These are phyloP conservation scores for Phanerochaete carnosa DNA, from an alignment of 768 basidiomycete species.

Conservation along the genomic window DNA sequence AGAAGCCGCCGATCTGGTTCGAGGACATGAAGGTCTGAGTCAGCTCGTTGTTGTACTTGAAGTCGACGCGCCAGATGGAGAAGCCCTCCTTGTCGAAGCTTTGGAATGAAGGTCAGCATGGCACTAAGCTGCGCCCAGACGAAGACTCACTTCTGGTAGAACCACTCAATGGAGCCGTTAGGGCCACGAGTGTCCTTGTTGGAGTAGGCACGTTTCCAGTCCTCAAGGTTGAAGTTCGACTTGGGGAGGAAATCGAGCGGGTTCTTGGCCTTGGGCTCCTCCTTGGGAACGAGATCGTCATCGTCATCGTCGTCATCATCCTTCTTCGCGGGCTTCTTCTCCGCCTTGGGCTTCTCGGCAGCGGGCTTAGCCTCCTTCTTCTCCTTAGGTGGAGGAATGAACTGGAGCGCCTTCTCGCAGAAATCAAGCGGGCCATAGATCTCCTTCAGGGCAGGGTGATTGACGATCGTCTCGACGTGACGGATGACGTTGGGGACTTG, in stretches of 20 bases:
- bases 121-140: not conserved
- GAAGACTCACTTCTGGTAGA: slow-evolving; percentile 82
- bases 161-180: slow-evolving; percentile 87
- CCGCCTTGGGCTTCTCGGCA: slow-evolving; percentile 41
- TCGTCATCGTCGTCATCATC: slow-evolving; percentile 56
- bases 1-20: slow-evolving; percentile 94
- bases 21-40: slow-evolving; percentile 92
- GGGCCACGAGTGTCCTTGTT: slow-evolving; percentile 94
- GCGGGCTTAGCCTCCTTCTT: slow-evolving; percentile 42
- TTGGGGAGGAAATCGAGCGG: slow-evolving; percentile 91
- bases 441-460: slow-evolving; percentile 74
- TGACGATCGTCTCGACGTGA: slow-evolving; percentile 80
- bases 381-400: slow-evolving; percentile 73
- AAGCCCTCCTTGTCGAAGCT: slow-evolving; percentile 89
- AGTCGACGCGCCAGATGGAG: slow-evolving; percentile 90
- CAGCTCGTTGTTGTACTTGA: slow-evolving; percentile 95
- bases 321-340: slow-evolving; percentile 54
- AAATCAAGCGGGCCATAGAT: slow-evolving; percentile 60
- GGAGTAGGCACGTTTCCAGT: slow-evolving; percentile 98
- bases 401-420: slow-evolving; percentile 69
- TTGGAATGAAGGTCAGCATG: slow-evolving; percentile 2
- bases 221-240: slow-evolving; percentile 84
- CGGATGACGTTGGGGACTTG: slow-evolving; percentile 78
- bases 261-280: slow-evolving; percentile 91
- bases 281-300: slow-evolving; percentile 65